These are phyloP conservation scores for Clonostachys solani DNA, from an alignment of 2,329 filamentous ascomycete species.

Conservation along the genomic window DNA sequence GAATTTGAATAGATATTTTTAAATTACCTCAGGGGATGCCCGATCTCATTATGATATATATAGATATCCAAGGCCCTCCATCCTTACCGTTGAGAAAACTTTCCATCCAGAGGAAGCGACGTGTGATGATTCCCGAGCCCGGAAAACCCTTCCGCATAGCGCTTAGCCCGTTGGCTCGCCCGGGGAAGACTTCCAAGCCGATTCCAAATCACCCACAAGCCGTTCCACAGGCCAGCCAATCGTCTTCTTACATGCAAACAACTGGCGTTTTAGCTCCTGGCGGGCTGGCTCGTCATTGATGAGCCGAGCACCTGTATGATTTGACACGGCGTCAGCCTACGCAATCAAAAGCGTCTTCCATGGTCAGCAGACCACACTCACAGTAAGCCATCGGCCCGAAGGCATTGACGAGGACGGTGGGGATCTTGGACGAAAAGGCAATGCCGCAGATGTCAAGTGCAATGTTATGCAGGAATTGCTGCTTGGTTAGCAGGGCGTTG, in stretches of 20 bases:
- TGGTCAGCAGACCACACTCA: constrained; percentile 12
- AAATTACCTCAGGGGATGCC: not conserved
- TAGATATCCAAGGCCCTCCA: too few species aligned
- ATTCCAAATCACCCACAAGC: constrained; percentile 23
- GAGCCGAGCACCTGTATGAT: constrained; percentile 19
- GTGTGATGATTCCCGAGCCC: not conserved
- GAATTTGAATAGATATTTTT: not conserved
- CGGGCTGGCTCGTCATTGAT: constrained; percentile 15
- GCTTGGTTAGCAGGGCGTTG: not conserved
- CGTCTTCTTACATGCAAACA: constrained; percentile 22
- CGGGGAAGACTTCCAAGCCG: not conserved
- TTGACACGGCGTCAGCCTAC: not conserved
- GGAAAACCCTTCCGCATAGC: not conserved
- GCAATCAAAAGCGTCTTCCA: not conserved
- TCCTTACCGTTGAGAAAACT: too few species aligned
- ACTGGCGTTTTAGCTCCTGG: constrained; percentile 23
- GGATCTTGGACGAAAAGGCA: constrained; percentile 34
- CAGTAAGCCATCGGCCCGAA: constrained; percentile 44
- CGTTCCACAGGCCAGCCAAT: constrained; percentile 33
- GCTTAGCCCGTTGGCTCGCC: not conserved
- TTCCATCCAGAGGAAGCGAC: too few species aligned
- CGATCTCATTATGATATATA: too few species aligned
- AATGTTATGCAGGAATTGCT: constrained; percentile 21
- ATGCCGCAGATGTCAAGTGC: constrained; percentile 35
- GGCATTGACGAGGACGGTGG: constrained; percentile 38